These are phyloP conservation scores for Saxispiralis lemnorum DNA, from an alignment of 495 filamentous ascomycete species.

Conservation along the genomic window DNA sequence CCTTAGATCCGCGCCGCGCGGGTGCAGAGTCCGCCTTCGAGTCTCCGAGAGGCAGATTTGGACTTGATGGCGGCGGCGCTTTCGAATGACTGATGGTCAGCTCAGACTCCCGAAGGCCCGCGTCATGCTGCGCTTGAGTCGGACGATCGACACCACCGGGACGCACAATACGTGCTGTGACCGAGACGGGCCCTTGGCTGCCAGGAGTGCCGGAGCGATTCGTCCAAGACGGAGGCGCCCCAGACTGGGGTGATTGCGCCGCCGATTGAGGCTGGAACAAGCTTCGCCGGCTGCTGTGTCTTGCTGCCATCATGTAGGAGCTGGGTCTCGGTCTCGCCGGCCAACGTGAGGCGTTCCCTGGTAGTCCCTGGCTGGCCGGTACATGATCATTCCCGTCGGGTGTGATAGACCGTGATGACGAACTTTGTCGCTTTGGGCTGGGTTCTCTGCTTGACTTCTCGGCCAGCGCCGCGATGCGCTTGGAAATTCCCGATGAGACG, in stretches of 20 bases:
- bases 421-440: neutral
- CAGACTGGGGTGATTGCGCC: too few species aligned
- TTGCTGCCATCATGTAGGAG: constrained; percentile 1
- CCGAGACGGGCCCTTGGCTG: constrained; percentile 49
- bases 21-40: constrained; percentile 14
- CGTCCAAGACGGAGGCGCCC: too few species aligned
- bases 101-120: constrained; percentile 51
- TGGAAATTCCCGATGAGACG: constrained; percentile 72
- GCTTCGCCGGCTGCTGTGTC: constrained; percentile 7
- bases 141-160: too few species aligned
- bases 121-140: constrained; percentile 26
- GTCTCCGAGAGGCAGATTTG: neutral
- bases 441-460: constrained; percentile 19
- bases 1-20: too few species aligned
- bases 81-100: constrained; percentile 47
- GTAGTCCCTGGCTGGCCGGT: neutral
- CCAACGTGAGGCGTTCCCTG: constrained; percentile 3
- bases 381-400: neutral
- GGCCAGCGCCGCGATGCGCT: constrained; percentile 69
- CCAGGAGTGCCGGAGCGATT: too few species aligned
- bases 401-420: neutral
- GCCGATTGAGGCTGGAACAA: neutral
- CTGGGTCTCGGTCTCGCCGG: neutral
- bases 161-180: constrained; percentile 61
- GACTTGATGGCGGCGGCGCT: constrained; percentile 7